phyloP scores from a whole-genome alignment of 2,329 filamentous ascomycete genomes.

The Penicillium sp. region DNA sequence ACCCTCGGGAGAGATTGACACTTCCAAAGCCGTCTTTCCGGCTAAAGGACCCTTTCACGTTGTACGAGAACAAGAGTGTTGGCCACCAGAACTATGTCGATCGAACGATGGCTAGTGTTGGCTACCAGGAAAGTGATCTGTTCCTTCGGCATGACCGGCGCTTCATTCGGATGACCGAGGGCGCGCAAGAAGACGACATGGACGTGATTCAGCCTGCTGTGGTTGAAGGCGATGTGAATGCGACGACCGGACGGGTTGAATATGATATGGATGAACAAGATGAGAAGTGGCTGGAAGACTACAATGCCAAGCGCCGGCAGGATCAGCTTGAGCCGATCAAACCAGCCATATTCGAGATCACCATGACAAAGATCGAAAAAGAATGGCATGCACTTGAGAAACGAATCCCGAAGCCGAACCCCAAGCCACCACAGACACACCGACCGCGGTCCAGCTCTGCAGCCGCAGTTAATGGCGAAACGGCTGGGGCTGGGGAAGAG shows the following conservation, averaged over 20 bases:
- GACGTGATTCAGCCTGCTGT: slow-evolving; percentile 55
- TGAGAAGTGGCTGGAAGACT: slow-evolving; percentile 86
- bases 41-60: slow-evolving; percentile 47
- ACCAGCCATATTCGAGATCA: slow-evolving; percentile 92
- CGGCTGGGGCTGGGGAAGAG: slow-evolving; percentile 76
- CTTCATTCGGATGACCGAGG: slow-evolving; percentile 63
- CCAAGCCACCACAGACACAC: slow-evolving; percentile 92
- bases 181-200: slow-evolving; percentile 62
- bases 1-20: slow-evolving; percentile 50
- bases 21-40: slow-evolving; percentile 50
- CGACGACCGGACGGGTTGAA: slow-evolving; percentile 76
- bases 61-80: slow-evolving; percentile 73
- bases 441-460: slow-evolving; percentile 89
- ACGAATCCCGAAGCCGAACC: slow-evolving; percentile 93
- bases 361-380: slow-evolving; percentile 98
- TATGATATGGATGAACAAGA: slow-evolving; percentile 99
- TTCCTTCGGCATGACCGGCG: slow-evolving; percentile 75
- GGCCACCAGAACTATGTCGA: slow-evolving; percentile 91
- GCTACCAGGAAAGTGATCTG: slow-evolving; percentile 91
- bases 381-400: slow-evolving; percentile 97
- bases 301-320: slow-evolving; percentile 73
- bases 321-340: slow-evolving; percentile 79
- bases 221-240: slow-evolving; percentile 59
- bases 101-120: slow-evolving; percentile 91
- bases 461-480: slow-evolving; percentile 91